Evolutionary conservation across 495 filamentous ascomycete genomes (phyloP).

Genomic region (Neurospora sp.): DNA sequence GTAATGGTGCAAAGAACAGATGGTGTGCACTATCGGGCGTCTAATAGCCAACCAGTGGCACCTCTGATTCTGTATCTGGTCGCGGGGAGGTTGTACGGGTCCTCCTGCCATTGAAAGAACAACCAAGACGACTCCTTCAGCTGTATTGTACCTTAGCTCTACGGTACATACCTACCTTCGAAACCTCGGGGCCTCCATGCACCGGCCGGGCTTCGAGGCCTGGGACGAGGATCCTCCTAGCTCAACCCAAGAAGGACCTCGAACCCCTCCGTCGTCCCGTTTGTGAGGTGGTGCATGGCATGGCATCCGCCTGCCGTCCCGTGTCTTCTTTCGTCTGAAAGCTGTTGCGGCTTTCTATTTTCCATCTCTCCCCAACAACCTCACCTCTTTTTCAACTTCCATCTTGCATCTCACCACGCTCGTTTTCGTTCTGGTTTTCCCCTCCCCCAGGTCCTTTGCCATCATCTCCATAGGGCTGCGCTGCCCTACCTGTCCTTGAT

Average conservation of each 20-base stretch:
- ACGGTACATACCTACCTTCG: neutral
- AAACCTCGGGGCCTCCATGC: neutral
- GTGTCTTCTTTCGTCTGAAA: neutral
- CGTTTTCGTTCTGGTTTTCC: slow-evolving; percentile 1
- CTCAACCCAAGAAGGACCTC: neutral
- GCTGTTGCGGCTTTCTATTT: neutral
- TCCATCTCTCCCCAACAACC: neutral
- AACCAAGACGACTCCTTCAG: neutral
- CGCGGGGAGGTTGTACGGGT: neutral
- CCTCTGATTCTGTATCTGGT: neutral
- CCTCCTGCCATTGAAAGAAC: neutral
- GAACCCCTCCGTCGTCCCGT: neutral
- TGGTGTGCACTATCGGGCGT: neutral
- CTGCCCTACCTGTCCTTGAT: neutral
- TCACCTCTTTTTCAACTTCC: neutral
- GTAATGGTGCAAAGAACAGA: neutral
- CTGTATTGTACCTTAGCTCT: neutral
- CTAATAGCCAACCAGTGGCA: neutral
- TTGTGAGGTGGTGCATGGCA: neutral
- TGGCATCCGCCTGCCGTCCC: neutral
- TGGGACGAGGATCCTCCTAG: neutral
- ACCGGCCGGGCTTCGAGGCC: neutral
- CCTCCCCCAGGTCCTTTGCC: neutral
- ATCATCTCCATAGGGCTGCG: neutral
- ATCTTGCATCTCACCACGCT: slow-evolving; percentile 4